Evolutionary conservation across 768 basidiomycete species (phyloP).

Genomic region (Fistulinella prunicolor): DNA sequence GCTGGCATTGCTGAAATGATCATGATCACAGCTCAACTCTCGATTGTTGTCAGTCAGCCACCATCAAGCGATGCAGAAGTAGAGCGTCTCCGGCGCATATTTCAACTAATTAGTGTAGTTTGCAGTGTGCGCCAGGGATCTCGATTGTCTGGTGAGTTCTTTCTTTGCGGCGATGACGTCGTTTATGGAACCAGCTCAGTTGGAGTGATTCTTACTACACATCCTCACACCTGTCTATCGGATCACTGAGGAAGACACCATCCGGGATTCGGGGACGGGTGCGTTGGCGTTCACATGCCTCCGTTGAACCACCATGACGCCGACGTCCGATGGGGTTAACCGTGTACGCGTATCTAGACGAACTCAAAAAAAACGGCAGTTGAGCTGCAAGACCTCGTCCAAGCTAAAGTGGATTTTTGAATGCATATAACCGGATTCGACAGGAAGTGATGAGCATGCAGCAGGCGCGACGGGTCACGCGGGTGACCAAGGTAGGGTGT

Average conservation of each 20-base stretch:
- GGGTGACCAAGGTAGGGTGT: conserved; percentile 50
- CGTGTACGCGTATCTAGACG: conserved; percentile 58
- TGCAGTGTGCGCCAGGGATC: conserved; percentile 71
- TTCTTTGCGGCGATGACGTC: conserved; percentile 95
- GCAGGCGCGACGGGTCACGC: conserved; percentile 65
- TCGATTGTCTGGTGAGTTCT: conserved; percentile 54
- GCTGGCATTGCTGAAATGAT: conserved; percentile 49
- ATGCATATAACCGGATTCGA: conserved; percentile 75
- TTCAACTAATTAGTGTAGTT: conserved; percentile 56
- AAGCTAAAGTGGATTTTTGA: conserved; percentile 87
- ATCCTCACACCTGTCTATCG: conserved; percentile 86
- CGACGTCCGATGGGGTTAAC: no score
- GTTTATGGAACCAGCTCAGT: conserved; percentile 53
- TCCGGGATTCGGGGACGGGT: conserved; percentile 80
- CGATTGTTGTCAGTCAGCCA: conserved; percentile 6
- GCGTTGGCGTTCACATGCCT: no score
- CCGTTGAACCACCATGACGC: no score
- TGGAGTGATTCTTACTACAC: conserved; percentile 75
- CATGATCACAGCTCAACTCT: conserved; percentile 46
- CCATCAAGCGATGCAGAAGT: conserved; percentile 10
- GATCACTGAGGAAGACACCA: conserved; percentile 81
- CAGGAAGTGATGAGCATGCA: conserved; percentile 64
- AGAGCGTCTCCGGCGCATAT: conserved; percentile 47
- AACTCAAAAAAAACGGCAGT: conserved; percentile 74
- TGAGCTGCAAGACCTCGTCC: conserved; percentile 87